A percentile compares a stretch with the other conserved stretches of the same genome.
Evolutionary conservation across 495 filamentous ascomycete genomes (phyloP).

Genomic region (Trichoderma orchidacearum): DNA sequence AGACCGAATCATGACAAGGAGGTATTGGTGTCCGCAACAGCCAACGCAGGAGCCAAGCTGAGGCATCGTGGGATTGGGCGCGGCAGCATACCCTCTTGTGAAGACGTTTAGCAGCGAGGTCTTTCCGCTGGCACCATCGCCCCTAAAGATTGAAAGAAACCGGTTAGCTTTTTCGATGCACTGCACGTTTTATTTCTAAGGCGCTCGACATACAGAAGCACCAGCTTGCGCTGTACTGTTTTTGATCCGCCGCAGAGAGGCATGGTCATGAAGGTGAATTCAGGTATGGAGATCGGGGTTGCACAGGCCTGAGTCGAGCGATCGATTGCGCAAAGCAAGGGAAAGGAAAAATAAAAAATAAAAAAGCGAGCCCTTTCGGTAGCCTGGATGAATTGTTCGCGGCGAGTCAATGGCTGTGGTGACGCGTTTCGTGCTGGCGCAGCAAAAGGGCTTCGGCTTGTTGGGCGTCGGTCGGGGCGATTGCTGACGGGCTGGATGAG

Average conservation of each 20-base stretch:
- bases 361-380: neutral
- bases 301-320: neutral
- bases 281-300: neutral
- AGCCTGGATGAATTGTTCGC: neutral
- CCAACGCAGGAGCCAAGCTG: neutral
- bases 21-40: neutral
- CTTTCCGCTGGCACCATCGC: conserved; percentile 96
- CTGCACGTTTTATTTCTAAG: neutral
- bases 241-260: conserved; percentile 50
- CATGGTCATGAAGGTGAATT: conserved; percentile 24
- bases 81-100: conserved; percentile 71
- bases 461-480: neutral
- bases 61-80: conserved; percentile 24
- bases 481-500: neutral
- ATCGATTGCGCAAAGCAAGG: neutral
- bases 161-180: neutral
- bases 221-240: conserved; percentile 93
- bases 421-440: neutral
- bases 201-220: conserved; percentile 75
- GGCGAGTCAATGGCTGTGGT: neutral
- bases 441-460: too few species aligned
- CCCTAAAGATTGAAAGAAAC: conserved; percentile 39
- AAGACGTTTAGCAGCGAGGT: conserved; percentile 96
- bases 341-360: too few species aligned
- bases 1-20: neutral